A percentile compares a stretch with the other conserved stretches of the same genome.
phyloP scores from a whole-genome alignment of 2,329 filamentous ascomycete species.

The Chrysoporthe deuterocubensis region DNA sequence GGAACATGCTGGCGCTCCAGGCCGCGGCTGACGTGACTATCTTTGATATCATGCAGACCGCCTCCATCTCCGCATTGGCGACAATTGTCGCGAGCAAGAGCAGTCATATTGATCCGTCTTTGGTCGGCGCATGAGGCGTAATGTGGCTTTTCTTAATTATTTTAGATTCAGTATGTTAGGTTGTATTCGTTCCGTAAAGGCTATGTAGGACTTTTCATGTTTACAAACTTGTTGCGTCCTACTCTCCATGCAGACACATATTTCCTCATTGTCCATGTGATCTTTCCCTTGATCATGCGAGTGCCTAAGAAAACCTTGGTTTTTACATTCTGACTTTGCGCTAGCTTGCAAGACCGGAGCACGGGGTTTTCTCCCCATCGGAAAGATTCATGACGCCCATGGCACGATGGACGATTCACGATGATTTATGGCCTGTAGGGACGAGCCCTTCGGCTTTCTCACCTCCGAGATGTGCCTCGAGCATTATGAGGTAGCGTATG shows the following conservation, averaged over 20 bases:
- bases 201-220: background rate
- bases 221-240: background rate
- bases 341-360: too few species aligned
- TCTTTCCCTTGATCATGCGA: too few species aligned
- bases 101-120: slow-evolving; percentile 7
- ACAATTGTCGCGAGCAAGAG: slow-evolving; percentile 14
- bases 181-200: background rate
- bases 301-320: too few species aligned
- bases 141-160: background rate
- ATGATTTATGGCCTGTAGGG: too few species aligned
- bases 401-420: background rate
- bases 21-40: slow-evolving; percentile 19
- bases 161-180: background rate
- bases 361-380: too few species aligned
- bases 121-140: background rate
- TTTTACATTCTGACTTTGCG: too few species aligned
- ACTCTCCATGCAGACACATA: background rate
- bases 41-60: slow-evolving; percentile 21
- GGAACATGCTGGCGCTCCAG: slow-evolving; percentile 30
- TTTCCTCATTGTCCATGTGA: background rate
- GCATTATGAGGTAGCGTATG: background rate
- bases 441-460: background rate
- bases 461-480: background rate
- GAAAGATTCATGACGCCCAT: background rate
- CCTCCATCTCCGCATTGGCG: slow-evolving; percentile 1